phyloP scores from a whole-genome alignment of 768 basidiomycete species.

The Lactarius hengduanensis region DNA sequence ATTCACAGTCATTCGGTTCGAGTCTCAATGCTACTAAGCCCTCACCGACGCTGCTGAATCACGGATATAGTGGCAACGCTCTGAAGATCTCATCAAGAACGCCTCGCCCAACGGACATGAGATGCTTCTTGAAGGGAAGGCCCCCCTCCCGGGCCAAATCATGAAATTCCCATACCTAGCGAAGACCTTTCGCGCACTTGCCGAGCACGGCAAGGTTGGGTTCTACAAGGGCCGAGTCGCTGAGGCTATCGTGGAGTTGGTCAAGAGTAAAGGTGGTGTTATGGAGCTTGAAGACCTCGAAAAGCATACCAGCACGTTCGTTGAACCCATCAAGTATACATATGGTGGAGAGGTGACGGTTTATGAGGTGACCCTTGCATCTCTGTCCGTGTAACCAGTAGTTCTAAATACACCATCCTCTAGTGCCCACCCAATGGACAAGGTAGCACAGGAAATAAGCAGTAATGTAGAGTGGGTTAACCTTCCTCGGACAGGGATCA shows the following conservation, averaged over 20 bases:
- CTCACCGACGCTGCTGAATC: conserved; percentile 15
- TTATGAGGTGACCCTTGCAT: conserved; percentile 64
- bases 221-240: conserved; percentile 94
- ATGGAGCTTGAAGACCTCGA: conserved; percentile 95
- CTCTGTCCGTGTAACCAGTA: conserved; percentile 1
- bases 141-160: conserved; percentile 83
- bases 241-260: conserved; percentile 81
- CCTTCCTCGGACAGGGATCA: conserved; percentile 55
- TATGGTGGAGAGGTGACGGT: conserved; percentile 84
- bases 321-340: conserved; percentile 90
- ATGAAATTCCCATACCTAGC: conserved; percentile 81
- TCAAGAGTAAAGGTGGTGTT: conserved; percentile 83
- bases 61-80: conserved; percentile 49
- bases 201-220: conserved; percentile 80
- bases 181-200: conserved; percentile 76
- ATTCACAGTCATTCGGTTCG: conserved; percentile 61
- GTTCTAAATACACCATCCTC: not conserved
- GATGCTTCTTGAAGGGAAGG: conserved; percentile 82
- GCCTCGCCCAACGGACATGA: conserved; percentile 85
- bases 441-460: conserved; percentile 42
- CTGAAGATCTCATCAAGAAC: conserved; percentile 69
- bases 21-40: conserved; percentile 1
- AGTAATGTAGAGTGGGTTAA: not conserved
- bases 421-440: conserved; percentile 95
- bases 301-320: conserved; percentile 71